Percentiles rank a stretch among this genome's conserved stretches.
Conservation (phyloP, 208 protist genomes). For the Acanthamoeba royreba region DNA sequence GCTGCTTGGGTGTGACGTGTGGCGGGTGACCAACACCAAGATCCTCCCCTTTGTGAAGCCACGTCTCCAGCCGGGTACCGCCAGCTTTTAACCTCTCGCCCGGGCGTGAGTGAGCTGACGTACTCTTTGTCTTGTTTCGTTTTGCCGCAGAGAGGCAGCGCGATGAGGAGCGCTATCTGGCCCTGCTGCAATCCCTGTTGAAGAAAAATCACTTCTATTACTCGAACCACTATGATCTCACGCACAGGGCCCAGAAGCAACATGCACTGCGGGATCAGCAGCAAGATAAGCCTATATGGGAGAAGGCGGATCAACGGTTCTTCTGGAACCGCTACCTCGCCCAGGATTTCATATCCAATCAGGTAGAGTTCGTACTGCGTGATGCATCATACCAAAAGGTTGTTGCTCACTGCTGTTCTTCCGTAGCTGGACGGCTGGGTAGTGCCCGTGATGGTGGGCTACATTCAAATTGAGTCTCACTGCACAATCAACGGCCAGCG, state of each 20-base stretch:
- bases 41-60: background rate
- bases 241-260: background rate
- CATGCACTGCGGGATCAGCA: background rate
- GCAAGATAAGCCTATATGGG: conserved; percentile 6
- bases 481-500: conserved; percentile 27
- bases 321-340: conserved; percentile 54
- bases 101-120: too few species aligned
- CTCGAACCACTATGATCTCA: background rate
- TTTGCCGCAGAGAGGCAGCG: background rate
- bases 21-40: conserved; percentile 17
- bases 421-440: conserved; percentile 2
- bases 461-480: background rate
- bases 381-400: background rate
- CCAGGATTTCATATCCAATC: conserved; percentile 42
- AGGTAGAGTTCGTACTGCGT: background rate
- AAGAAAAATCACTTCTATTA: background rate
- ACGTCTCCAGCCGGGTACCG: background rate
- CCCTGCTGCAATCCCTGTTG: background rate
- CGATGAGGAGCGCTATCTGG: background rate
- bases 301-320: conserved; percentile 46
- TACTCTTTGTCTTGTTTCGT: too few species aligned
- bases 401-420: background rate
- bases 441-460: conserved; percentile 11
- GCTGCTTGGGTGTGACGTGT: background rate
- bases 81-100: too few species aligned